Conservation (phyloP, 1,139 yeast species). For the Taphrina flavorubra region DNA sequence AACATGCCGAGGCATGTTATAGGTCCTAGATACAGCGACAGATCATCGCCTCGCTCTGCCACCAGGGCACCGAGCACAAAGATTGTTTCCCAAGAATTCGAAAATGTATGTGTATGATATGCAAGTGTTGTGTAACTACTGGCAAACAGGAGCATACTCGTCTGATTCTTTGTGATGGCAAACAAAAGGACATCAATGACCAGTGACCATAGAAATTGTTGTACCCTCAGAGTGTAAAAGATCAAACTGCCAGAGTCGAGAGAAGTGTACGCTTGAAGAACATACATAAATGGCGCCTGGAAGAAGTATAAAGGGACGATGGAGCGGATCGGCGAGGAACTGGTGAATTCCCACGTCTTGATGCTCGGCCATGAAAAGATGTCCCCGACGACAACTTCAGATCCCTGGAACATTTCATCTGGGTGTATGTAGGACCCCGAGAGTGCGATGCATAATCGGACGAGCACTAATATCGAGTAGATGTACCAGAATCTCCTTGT, state of each 20-base stretch:
- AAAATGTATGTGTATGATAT: slow-evolving; percentile 84
- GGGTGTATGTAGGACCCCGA: slow-evolving; percentile 92
- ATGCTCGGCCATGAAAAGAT: slow-evolving; percentile 55
- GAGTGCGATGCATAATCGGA: slow-evolving; percentile 65
- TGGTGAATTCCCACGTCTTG: slow-evolving; percentile 85
- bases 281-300: slow-evolving; percentile 68
- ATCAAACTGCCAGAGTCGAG: slow-evolving; percentile 53
- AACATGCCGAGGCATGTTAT: slow-evolving; percentile 71
- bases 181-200: slow-evolving; percentile 43
- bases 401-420: slow-evolving; percentile 92
- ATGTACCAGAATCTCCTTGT: slow-evolving; percentile 8
- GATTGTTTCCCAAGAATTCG: slow-evolving; percentile 83
- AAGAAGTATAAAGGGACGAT: slow-evolving; percentile 68
- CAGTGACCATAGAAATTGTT: slow-evolving; percentile 58
- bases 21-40: slow-evolving; percentile 59
- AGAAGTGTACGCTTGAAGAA: slow-evolving; percentile 11
- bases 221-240: slow-evolving; percentile 65
- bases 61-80: slow-evolving; percentile 54
- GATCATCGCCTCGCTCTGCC: slow-evolving; percentile 21
- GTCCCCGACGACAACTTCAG: slow-evolving; percentile 63
- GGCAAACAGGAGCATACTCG: slow-evolving; percentile 37
- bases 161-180: background rate
- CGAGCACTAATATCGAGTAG: slow-evolving; percentile 44
- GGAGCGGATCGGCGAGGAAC: slow-evolving; percentile 70
- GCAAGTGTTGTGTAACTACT: slow-evolving; percentile 68